Conservation (phyloP, 1,284 basidiomycete species). For the Clitocybe nebularis region DNA sequence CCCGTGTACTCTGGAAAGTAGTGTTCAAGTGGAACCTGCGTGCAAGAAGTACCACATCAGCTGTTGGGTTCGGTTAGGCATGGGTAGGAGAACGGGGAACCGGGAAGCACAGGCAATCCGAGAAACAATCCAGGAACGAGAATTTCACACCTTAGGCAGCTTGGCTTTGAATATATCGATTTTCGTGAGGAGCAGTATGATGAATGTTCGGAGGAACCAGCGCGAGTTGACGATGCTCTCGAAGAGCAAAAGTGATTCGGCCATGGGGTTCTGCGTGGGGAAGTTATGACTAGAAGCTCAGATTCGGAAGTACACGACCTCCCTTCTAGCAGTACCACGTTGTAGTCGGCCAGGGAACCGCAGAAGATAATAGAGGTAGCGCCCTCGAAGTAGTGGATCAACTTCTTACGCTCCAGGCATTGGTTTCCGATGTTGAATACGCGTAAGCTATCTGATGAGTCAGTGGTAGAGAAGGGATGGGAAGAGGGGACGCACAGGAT, state of each 20-base stretch:
- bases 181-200: constrained; percentile 95
- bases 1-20: constrained; percentile 96
- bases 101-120: too few relatives aligned
- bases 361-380: constrained; percentile 98
- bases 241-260: constrained; percentile 89
- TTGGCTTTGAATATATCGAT: constrained; percentile 96
- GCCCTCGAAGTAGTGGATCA: constrained; percentile 93
- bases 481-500: constrained; percentile 50
- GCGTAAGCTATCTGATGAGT: constrained; percentile 64
- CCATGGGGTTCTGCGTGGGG: constrained; percentile 82
- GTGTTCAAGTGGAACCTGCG: constrained; percentile 73
- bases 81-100: background rate
- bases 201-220: constrained; percentile 92
- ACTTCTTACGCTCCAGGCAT: constrained; percentile 90
- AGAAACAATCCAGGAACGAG: too few relatives aligned
- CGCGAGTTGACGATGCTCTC: constrained; percentile 96
- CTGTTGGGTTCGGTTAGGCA: background rate
- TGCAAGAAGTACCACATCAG: background rate
- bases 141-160: constrained; percentile 73
- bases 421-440: constrained; percentile 96
- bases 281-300: constrained; percentile 1
- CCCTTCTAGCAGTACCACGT: constrained; percentile 83
- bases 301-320: constrained; percentile 53
- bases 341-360: constrained; percentile 91
- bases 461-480: background rate